Conservation (phyloP, 768 basidiomycete genomes). For the Lanmaoa pseudosensibilis region DNA sequence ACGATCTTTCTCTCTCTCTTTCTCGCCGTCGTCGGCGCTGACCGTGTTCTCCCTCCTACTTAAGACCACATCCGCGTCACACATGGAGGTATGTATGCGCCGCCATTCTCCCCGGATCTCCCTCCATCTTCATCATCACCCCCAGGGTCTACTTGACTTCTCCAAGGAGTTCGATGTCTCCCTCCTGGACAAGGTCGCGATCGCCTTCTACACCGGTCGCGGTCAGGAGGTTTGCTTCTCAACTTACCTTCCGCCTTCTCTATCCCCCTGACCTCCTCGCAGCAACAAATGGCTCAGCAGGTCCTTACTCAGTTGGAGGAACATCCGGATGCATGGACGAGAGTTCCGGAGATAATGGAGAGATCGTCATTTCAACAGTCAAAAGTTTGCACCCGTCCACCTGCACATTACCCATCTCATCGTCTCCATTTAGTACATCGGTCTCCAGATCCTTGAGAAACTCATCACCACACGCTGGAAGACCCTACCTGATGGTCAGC, state of each 20-base stretch:
- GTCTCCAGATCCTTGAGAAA: conserved; percentile 94
- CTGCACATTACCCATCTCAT: conserved; percentile 9
- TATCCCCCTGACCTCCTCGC: conserved; percentile 13
- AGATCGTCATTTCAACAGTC: conserved; percentile 80
- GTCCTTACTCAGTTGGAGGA: conserved; percentile 96
- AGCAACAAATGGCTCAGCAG: conserved; percentile 97
- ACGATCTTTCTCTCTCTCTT: conserved; percentile 8
- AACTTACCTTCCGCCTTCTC: conserved; percentile 5
- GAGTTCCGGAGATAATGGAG: conserved; percentile 93
- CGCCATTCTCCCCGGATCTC: not conserved
- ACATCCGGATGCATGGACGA: conserved; percentile 93
- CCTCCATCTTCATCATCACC: conserved; percentile 7
- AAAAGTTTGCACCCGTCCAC: conserved; percentile 52
- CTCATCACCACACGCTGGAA: conserved; percentile 95
- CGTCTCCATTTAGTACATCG: conserved; percentile 71
- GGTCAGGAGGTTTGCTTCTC: conserved; percentile 70
- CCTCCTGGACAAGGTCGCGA: conserved; percentile 91
- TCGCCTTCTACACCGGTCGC: conserved; percentile 83
- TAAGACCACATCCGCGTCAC: conserved; percentile 17
- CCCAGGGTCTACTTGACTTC: conserved; percentile 88
- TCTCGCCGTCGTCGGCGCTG: conserved; percentile 12
- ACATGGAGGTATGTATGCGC: conserved; percentile 39
- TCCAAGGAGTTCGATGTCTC: conserved; percentile 89
- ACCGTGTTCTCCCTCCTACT: not conserved
- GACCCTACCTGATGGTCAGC: conserved; percentile 89